phyloP scores from a whole-genome alignment of 208 protist species.

The Crithidia fasciculata region DNA sequence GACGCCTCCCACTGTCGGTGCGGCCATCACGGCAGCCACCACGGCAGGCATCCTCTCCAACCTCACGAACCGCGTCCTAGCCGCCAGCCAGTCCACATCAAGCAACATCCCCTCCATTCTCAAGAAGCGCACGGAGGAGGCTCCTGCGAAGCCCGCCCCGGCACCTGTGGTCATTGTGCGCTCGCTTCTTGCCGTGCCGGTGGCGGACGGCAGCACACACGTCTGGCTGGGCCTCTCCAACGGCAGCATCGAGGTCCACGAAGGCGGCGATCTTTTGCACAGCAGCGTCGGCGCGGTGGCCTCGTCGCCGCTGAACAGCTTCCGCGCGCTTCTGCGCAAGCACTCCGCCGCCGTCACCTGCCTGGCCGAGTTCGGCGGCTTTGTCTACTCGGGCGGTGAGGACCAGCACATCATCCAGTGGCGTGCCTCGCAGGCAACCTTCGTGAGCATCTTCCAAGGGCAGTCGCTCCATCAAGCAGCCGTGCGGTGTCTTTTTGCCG shows the following conservation, averaged over 20 bases:
- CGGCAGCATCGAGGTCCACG: conserved; percentile 75
- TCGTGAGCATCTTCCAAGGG: conserved; percentile 51
- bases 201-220: conserved; percentile 31
- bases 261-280: conserved; percentile 39
- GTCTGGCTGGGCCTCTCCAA: conserved; percentile 87
- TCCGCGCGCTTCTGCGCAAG: conserved; percentile 42
- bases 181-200: conserved; percentile 40
- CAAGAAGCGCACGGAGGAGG: conserved; percentile 1
- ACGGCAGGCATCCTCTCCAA: conserved; percentile 13
- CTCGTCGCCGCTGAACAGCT: background rate
- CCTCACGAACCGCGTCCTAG: conserved; percentile 17
- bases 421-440: conserved; percentile 38
- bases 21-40: background rate
- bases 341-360: conserved; percentile 73
- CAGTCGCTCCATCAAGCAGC: conserved; percentile 40
- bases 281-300: conserved; percentile 6
- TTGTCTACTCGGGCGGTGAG: conserved; percentile 76
- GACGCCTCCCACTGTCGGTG: background rate
- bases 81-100: background rate
- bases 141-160: background rate
- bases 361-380: conserved; percentile 81
- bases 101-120: background rate
- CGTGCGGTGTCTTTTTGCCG: conserved; percentile 79
- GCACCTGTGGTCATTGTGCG: conserved; percentile 18
- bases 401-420: conserved; percentile 82